A percentile compares a stretch with the other conserved stretches of the same genome.
Evolutionary conservation across 495 filamentous ascomycete species (phyloP).

Genomic region (Hyaloscypha hepaticicola): DNA sequence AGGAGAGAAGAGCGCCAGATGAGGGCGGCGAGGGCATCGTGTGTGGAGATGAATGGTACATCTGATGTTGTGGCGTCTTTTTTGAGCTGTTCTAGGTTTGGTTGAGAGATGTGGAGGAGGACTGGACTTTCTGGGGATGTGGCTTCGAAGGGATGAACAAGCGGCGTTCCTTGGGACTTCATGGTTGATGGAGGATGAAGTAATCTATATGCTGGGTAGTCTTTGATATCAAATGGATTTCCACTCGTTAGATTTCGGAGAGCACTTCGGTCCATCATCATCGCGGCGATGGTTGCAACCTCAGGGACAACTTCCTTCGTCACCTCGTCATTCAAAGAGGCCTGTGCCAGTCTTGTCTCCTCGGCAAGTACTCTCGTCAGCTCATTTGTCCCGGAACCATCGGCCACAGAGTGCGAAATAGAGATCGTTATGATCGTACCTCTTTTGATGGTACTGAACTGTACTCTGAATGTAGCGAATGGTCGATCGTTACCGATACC

Average conservation of each 20-base stretch:
- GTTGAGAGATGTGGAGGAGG: slow-evolving; percentile 3
- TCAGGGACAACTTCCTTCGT: neutral
- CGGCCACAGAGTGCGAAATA: slow-evolving; percentile 10
- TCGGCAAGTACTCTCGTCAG: slow-evolving; percentile 12
- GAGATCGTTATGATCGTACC: slow-evolving; percentile 7
- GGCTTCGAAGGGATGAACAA: slow-evolving; percentile 10
- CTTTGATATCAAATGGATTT: slow-evolving; percentile 11
- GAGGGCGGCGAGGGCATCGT: slow-evolving; percentile 14
- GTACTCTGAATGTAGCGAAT: slow-evolving; percentile 13
- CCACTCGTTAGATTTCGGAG: slow-evolving; percentile 9
- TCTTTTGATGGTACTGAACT: slow-evolving; percentile 14
- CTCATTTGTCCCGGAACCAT: slow-evolving; percentile 15
- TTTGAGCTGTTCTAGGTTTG: slow-evolving; percentile 7
- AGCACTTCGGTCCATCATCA: slow-evolving; percentile 3
- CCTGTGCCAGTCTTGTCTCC: slow-evolving; percentile 11
- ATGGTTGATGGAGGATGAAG: neutral
- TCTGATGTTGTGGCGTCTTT: slow-evolving; percentile 12
- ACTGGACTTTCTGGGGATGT: slow-evolving; percentile 14
- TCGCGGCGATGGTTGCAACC: neutral
- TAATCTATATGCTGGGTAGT: slow-evolving; percentile 12
- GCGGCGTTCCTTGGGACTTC: neutral
- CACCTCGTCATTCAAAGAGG: neutral
- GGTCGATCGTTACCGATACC: slow-evolving; percentile 13
- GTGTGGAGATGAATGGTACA: slow-evolving; percentile 12
- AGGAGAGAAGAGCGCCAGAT: slow-evolving; percentile 12